Percentiles rank a stretch among this genome's conserved stretches.
phyloP scores from a whole-genome alignment of 306 rosid genomes.

The Astragalus glycyphyllos region DNA sequence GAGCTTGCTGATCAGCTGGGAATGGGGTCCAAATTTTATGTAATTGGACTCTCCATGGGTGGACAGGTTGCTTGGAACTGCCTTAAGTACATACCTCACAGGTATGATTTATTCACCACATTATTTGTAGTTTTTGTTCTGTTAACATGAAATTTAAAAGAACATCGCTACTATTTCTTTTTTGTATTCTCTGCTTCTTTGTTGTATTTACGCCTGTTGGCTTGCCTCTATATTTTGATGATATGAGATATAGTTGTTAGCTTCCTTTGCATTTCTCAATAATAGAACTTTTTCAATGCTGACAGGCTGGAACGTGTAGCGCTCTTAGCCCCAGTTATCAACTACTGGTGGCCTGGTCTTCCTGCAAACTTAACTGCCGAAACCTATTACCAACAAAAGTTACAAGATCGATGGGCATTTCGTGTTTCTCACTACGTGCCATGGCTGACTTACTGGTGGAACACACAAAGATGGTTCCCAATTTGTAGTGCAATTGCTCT shows the following conservation, averaged over 20 bases:
- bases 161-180: neutral
- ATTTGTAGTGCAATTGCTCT: neutral
- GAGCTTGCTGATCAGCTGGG: slow-evolving; percentile 85
- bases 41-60: slow-evolving; percentile 80
- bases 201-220: neutral
- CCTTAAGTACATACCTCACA: slow-evolving; percentile 83
- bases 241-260: slow-evolving; percentile 1
- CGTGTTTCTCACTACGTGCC: slow-evolving; percentile 80
- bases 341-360: slow-evolving; percentile 87
- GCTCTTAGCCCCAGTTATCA: slow-evolving; percentile 70
- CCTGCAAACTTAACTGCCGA: slow-evolving; percentile 68
- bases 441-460: slow-evolving; percentile 95
- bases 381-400: slow-evolving; percentile 48
- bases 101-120: slow-evolving; percentile 54
- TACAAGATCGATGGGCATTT: slow-evolving; percentile 73
- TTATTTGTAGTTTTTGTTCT: slow-evolving; percentile 17
- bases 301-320: slow-evolving; percentile 84
- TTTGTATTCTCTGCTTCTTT: slow-evolving; percentile 11
- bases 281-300: slow-evolving; percentile 24
- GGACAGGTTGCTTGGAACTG: slow-evolving; percentile 84
- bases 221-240: slow-evolving; percentile 14
- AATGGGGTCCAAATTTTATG: slow-evolving; percentile 78
- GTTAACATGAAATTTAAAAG: neutral
- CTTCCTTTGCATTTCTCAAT: slow-evolving; percentile 1
- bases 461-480: slow-evolving; percentile 87